These are phyloP conservation scores for Gastrodia elata DNA, from an alignment of 106 monocot genomes.

Conservation along the genomic window DNA sequence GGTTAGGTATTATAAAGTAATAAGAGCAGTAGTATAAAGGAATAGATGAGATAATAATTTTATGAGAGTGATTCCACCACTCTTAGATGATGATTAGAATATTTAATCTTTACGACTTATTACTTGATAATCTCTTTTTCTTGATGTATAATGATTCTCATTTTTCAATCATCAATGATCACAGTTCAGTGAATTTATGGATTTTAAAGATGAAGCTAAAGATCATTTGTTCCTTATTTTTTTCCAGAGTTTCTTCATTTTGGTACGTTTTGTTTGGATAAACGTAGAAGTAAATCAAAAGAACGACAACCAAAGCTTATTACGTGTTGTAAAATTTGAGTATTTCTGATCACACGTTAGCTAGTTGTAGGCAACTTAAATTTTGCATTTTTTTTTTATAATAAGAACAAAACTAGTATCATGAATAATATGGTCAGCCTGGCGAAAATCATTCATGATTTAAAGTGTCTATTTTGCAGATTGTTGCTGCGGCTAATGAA, in stretches of 20 bases:
- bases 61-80: no score
- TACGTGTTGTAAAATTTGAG: neutral
- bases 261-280: neutral
- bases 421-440: neutral
- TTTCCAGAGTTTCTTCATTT: neutral
- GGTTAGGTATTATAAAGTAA: no score
- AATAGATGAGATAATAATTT: no score
- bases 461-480: conserved; percentile 27
- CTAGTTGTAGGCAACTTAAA: neutral
- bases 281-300: neutral
- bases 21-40: no score
- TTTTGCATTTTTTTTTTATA: neutral
- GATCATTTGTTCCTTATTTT: neutral
- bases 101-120: neutral
- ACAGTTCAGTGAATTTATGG: neutral
- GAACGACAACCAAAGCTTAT: neutral
- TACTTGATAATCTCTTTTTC: neutral
- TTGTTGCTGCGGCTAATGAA: conserved; percentile 72
- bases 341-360: neutral
- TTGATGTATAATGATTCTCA: neutral
- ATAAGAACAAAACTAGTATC: neutral
- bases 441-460: neutral
- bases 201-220: neutral
- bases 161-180: neutral
- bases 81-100: neutral